Percentiles rank a stretch among this genome's conserved stretches.
Evolutionary conservation across 805 yeast genomes (phyloP).

Genomic region (Yarrowia porcina): DNA sequence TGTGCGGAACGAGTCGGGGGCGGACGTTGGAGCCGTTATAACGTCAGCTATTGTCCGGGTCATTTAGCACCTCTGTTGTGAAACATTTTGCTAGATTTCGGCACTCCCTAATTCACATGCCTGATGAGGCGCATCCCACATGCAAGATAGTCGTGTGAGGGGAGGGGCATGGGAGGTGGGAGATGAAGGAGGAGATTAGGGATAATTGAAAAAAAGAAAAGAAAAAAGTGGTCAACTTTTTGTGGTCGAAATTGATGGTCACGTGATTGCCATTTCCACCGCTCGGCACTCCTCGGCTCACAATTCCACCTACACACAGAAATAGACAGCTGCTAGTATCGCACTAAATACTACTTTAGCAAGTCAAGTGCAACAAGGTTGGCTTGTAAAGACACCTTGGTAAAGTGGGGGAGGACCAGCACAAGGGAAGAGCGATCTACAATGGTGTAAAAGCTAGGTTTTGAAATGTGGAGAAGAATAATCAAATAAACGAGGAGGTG

Average conservation of each 20-base stretch:
- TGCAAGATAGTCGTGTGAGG: slow-evolving; percentile 20
- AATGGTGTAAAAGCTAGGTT: not conserved
- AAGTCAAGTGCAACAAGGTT: not conserved
- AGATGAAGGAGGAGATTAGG: not conserved
- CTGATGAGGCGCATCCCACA: slow-evolving; percentile 12
- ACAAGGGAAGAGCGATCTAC: not conserved
- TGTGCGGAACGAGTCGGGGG: not conserved
- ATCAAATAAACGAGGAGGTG: not conserved
- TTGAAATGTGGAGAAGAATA: not conserved
- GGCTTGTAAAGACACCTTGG: not conserved
- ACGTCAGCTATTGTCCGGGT: not conserved
- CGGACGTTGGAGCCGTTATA: slow-evolving; percentile 12
- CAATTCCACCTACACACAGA: not conserved
- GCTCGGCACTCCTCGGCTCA: not conserved
- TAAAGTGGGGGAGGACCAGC: not conserved
- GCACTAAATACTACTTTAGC: no score
- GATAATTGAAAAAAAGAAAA: no score
- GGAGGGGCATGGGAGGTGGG: not conserved
- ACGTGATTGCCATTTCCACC: not conserved
- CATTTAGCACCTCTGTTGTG: not conserved
- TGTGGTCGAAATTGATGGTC: no score
- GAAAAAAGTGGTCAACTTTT: no score
- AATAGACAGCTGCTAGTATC: no score
- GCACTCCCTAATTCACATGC: slow-evolving; percentile 6
- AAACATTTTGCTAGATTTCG: slow-evolving; percentile 12